Percentiles rank a stretch among this genome's conserved stretches.
Evolutionary conservation across 2,329 filamentous ascomycete genomes (phyloP).

Genomic region (Simplicillium sp.): DNA sequence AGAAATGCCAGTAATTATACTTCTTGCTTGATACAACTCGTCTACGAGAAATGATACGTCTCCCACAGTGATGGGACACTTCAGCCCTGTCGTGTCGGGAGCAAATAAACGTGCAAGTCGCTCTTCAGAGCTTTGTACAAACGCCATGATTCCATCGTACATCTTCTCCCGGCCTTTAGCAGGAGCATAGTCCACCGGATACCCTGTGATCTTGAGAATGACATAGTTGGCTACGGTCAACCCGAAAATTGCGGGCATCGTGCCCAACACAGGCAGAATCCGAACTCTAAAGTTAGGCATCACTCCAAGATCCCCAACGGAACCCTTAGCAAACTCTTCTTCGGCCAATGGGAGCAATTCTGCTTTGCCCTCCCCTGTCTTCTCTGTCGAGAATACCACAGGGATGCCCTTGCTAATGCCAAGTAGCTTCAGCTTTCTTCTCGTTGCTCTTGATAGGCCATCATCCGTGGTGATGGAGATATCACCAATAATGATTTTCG

Average conservation of each 20-base stretch:
- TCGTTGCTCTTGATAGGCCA: conserved; percentile 74
- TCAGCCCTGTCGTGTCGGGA: conserved; percentile 52
- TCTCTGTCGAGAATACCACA: conserved; percentile 87
- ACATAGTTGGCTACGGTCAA: conserved; percentile 88
- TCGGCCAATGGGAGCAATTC: conserved; percentile 78
- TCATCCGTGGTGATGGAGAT: conserved; percentile 85
- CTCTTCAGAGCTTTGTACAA: conserved; percentile 71
- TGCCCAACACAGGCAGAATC: conserved; percentile 91
- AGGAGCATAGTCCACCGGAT: conserved; percentile 76
- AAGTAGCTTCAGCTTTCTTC: conserved; percentile 64
- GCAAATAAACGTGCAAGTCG: conserved; percentile 47
- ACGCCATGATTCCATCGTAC: conserved; percentile 74
- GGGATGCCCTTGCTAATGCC: conserved; percentile 82
- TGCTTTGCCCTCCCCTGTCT: conserved; percentile 83
- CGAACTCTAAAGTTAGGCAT: conserved; percentile 87
- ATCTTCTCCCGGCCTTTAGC: conserved; percentile 82
- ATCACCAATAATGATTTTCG: conserved; percentile 80
- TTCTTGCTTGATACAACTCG: conserved; percentile 78
- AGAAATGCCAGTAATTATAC: conserved; percentile 70
- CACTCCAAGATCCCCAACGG: conserved; percentile 77
- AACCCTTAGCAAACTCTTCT: conserved; percentile 78
- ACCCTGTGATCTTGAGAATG: conserved; percentile 71
- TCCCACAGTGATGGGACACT: conserved; percentile 65
- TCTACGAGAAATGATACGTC: conserved; percentile 86
- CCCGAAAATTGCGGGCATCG: conserved; percentile 95